Conservation (phyloP, 768 basidiomycete genomes). For the Rhodotorula sphaerocarpa region DNA sequence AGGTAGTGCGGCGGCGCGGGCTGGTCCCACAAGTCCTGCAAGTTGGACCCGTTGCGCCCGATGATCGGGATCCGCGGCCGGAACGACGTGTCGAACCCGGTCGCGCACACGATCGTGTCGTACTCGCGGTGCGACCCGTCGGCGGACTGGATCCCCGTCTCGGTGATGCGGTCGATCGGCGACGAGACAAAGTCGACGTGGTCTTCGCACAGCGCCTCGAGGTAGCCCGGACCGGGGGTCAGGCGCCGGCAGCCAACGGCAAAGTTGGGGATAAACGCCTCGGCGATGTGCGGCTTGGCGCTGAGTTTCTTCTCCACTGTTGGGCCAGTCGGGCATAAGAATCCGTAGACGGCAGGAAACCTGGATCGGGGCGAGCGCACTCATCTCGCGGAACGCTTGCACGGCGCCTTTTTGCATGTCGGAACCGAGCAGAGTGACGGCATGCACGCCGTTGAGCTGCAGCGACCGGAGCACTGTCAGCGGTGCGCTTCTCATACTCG, state of each 20-base stretch:
- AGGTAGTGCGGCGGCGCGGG: slow-evolving; percentile 54
- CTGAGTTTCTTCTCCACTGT: slow-evolving; percentile 51
- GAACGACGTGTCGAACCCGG: slow-evolving; percentile 44
- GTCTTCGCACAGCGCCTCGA: slow-evolving; percentile 58
- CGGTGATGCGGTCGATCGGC: slow-evolving; percentile 51
- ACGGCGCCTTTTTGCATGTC: slow-evolving; percentile 23
- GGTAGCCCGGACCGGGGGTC: slow-evolving; percentile 61
- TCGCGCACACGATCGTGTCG: slow-evolving; percentile 59
- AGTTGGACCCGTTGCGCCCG: slow-evolving; percentile 51
- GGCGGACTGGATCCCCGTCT: slow-evolving; percentile 53
- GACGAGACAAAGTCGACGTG: slow-evolving; percentile 45
- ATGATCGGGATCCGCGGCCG: slow-evolving; percentile 41
- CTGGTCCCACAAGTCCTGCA: slow-evolving; percentile 51
- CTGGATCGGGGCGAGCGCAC: background rate
- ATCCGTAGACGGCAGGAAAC: no score
- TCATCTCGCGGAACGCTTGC: slow-evolving; percentile 21
- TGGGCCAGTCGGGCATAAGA: slow-evolving; percentile 33
- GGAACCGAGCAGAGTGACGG: slow-evolving; percentile 20
- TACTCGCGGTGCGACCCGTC: slow-evolving; percentile 54
- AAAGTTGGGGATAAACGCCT: slow-evolving; percentile 49
- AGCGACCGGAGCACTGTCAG: background rate
- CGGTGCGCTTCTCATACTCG: background rate
- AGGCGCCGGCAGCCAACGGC: slow-evolving; percentile 56
- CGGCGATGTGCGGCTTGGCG: slow-evolving; percentile 56
- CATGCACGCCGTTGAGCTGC: slow-evolving; percentile 31